These are phyloP conservation scores for Cytospora schulzeri DNA, from an alignment of 2,329 filamentous ascomycete genomes.

Conservation along the genomic window DNA sequence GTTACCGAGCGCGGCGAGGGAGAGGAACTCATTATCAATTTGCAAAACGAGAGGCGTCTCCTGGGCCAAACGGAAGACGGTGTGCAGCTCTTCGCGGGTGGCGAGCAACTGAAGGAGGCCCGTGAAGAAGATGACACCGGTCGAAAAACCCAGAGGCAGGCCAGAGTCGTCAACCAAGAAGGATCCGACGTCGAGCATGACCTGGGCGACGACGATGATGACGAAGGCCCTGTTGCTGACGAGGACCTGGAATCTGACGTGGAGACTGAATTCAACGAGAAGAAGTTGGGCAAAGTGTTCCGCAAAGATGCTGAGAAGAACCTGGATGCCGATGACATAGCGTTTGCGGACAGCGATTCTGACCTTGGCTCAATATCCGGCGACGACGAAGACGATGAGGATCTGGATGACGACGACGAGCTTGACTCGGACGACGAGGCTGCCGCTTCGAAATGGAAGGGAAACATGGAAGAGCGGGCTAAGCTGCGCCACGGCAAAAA, in stretches of 20 bases:
- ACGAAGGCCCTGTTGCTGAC: conserved; percentile 58
- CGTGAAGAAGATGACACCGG: conserved; percentile 64
- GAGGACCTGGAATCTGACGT: conserved; percentile 52
- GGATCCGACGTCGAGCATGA: conserved; percentile 58
- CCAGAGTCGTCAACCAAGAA: conserved; percentile 62
- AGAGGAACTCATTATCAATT: conserved; percentile 88
- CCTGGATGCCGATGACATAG: conserved; percentile 68
- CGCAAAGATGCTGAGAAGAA: conserved; percentile 53
- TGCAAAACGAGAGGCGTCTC: conserved; percentile 80
- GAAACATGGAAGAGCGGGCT: conserved; percentile 78
- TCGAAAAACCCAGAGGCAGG: conserved; percentile 59
- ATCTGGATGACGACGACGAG: conserved; percentile 55
- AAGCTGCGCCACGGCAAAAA: conserved; percentile 69
- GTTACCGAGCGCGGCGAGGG: conserved; percentile 83
- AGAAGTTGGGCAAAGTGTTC: conserved; percentile 64
- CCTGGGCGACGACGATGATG: conserved; percentile 47
- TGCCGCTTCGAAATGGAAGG: conserved; percentile 81
- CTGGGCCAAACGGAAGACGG: conserved; percentile 82
- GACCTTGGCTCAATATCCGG: conserved; percentile 86
- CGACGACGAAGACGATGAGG: conserved; percentile 47
- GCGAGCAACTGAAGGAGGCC: conserved; percentile 64
- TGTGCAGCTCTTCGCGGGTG: conserved; percentile 82
- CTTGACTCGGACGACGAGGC: conserved; percentile 67
- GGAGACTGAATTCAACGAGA: conserved; percentile 60
- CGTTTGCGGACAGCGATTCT: conserved; percentile 95